A percentile compares a stretch with the other conserved stretches of the same genome.
These are phyloP conservation scores for Aspergillus felis DNA, from an alignment of 2,329 filamentous ascomycete species.

Conservation along the genomic window DNA sequence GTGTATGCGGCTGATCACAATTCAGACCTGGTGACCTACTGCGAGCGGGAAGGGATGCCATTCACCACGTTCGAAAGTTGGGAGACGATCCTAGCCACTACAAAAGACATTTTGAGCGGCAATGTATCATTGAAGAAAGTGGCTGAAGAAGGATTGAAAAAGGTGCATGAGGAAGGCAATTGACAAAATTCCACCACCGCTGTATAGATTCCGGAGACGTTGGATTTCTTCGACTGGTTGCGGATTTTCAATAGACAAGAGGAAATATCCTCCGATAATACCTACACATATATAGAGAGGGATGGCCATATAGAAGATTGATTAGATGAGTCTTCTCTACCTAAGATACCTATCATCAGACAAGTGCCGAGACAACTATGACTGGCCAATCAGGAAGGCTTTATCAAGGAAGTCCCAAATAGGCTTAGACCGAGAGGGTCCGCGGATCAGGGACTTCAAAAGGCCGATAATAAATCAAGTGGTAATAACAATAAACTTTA, in stretches of 20 bases:
- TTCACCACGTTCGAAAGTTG: slow-evolving; percentile 88
- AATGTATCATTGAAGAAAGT: slow-evolving; percentile 67
- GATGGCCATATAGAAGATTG: background rate
- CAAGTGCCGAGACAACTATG: too few species aligned
- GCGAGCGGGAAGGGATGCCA: slow-evolving; percentile 75
- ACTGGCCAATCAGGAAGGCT: background rate
- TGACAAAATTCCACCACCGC: background rate
- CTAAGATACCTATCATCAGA: too few species aligned
- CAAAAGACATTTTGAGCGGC: slow-evolving; percentile 72
- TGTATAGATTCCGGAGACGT: background rate
- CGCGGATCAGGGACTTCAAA: background rate
- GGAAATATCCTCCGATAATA: background rate
- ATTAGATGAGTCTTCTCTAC: too few species aligned
- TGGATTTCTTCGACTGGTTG: background rate
- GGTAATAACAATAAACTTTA: background rate
- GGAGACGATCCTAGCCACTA: slow-evolving; percentile 69
- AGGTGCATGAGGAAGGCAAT: slow-evolving; percentile 3
- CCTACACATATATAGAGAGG: background rate
- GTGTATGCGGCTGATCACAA: slow-evolving; percentile 10
- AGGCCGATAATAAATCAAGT: too few species aligned
- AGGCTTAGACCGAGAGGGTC: background rate
- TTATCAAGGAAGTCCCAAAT: background rate
- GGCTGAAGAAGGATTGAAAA: slow-evolving; percentile 48
- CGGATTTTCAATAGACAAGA: background rate
- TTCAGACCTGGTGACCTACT: slow-evolving; percentile 80